Evolutionary conservation across 2,329 filamentous ascomycete species (phyloP), one percentile per base, ranked within the genome.

Genomic region (Phialophora chinensis): DNA sequence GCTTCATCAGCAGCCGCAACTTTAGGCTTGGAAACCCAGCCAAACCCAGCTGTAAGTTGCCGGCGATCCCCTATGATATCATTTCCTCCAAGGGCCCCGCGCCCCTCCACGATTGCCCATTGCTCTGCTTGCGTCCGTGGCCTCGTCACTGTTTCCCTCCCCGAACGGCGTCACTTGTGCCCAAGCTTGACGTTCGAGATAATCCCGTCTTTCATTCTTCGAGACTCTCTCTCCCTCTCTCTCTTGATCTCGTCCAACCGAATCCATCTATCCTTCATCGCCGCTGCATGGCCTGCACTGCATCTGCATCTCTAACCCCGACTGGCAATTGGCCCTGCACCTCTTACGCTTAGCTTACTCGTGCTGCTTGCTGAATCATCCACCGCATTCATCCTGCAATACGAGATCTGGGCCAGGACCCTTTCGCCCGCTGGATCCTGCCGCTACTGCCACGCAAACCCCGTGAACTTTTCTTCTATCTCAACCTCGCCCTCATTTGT

Each of bases 371-470:
- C 53, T 55, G 53, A 55, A 55, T 55, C 53, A 55, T 55, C 53
- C 53, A 35, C 29, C 27, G 25, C 53, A 55, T 31, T 35, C 27
- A 8, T 55, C 29, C 29, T 55, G 53, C 53, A 55, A 55, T 33
- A 55, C 53, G 53, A 55, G 53, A 55, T 55, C 53, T 53, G 49
- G 49, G 49, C 49, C 52, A 55, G 52, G 29, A 33, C 25, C 52
- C 25, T 27, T 55, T 33, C 29, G 6, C 53, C 53, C 29, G 53
- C 53, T 20, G 12, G 29, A 29, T 52, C 49, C 25, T 52, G 49
- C 49, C 49, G 49, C 49, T 17, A 25, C 20, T 29, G 49, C 17
- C 38, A 44, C 38, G 20, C 49, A 4, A 23, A 52, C 55, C 55
- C 29, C 25, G 8, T 31, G 20, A 55, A n/a, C 53, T 35, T 35